phyloP scores from a whole-genome alignment of 1,139 yeast genomes.

The Meyerozyma smithsonii region DNA sequence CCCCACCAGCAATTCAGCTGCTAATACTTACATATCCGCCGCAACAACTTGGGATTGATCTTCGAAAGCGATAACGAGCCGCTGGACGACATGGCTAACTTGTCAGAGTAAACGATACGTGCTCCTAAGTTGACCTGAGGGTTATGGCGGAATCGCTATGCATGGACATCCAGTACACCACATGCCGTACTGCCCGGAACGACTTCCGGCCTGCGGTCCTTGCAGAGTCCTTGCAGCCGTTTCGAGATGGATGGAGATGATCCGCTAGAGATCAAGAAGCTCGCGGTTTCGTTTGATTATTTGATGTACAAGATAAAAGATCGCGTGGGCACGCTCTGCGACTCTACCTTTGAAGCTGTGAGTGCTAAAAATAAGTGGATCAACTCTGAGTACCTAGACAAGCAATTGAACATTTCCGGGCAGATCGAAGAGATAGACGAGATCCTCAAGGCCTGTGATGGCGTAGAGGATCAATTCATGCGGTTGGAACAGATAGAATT shows the following conservation, averaged over 20 bases:
- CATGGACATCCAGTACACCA: neutral
- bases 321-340: constrained; percentile 38
- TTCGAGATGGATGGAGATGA: constrained; percentile 37
- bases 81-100: constrained; percentile 21
- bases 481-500: constrained; percentile 61
- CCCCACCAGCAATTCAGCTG: neutral
- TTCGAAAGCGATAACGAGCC: constrained; percentile 40
- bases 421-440: constrained; percentile 41
- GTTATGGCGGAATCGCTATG: neutral
- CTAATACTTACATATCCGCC: constrained; percentile 56
- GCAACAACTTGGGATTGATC: constrained; percentile 54
- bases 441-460: constrained; percentile 47
- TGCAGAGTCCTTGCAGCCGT: neutral
- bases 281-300: constrained; percentile 61
- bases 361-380: constrained; percentile 22
- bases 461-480: constrained; percentile 56
- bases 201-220: no score
- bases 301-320: constrained; percentile 57
- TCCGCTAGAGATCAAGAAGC: constrained; percentile 56
- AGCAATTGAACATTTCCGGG: constrained; percentile 33
- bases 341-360: constrained; percentile 30
- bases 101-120: neutral
- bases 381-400: constrained; percentile 29
- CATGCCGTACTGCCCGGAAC: neutral
- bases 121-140: neutral